Evolutionary conservation across 768 basidiomycete species (phyloP), one percentile per base, ranked within the genome.

Genomic region (Agrocybe chaxingu): DNA sequence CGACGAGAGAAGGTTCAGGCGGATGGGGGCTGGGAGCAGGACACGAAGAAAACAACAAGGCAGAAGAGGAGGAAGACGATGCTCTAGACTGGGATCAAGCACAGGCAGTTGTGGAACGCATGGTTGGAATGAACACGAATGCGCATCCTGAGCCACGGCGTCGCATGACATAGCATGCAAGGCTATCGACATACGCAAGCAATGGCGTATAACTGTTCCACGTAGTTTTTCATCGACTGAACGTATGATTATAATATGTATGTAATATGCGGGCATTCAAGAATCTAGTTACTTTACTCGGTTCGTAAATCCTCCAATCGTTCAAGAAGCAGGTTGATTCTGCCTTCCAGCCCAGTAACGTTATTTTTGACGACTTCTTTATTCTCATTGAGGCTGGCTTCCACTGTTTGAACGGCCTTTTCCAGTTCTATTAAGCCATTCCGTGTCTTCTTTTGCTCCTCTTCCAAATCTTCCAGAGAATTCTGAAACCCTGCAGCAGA

Each of bases 401-500:
- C 89, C 5, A 98, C 80, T 13, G 79, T 77, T 12, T 73, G 67
- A 4, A 96, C 76, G 0, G 95, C 89, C 19, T 70, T 72, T 47
- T 79, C 71, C 3, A 97, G 71, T 43, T 92, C 88, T 24, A 76
- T 74, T 31, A 94, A 72, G 24, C 78, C 78, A 19, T 81, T 84
- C 19, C 75, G 77, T 32, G 81, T 70, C 54, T 80, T 78, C 45
- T 75, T 76, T 59, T 94, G 89, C 53, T 90, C 87, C 48, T 82
- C 81, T 64, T 90, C 87, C 31, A 95, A 70, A 42, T 75, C 66
- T 11, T 75, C 68, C 3, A 98, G 71, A 2, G 84, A 81, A 16
- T 72, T 75, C 45, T 86, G 80, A 59, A 98, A 94, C 19, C 85
- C 80, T 1, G 85, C 78, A 0, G 96, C 92, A 42, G 89, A 84